Evolutionary conservation across 192 early-diverging fungal genomes (phyloP).

Genomic region (Backusella luteola): DNA sequence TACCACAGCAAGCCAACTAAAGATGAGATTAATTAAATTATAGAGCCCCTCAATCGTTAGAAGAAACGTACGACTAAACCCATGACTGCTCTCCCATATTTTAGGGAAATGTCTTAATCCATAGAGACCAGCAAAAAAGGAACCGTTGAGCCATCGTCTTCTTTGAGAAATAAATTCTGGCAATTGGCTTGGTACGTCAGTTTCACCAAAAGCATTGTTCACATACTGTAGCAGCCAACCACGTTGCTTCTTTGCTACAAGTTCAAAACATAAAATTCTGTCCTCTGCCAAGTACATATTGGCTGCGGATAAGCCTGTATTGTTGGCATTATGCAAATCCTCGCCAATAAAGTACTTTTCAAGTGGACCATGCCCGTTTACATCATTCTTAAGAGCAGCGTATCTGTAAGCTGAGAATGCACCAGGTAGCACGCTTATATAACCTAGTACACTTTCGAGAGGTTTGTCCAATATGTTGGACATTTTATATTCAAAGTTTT

Average conservation of each 20-base stretch:
- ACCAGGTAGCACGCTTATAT: conserved; percentile 80
- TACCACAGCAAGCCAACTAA: conserved; percentile 76
- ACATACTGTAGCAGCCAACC: conserved; percentile 69
- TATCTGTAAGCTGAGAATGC: conserved; percentile 80
- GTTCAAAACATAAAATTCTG: conserved; percentile 82
- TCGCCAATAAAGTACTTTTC: conserved; percentile 73
- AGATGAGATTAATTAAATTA: conserved; percentile 64
- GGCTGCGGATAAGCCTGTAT: conserved; percentile 47
- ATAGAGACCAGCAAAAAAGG: conserved; percentile 76
- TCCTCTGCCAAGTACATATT: conserved; percentile 75
- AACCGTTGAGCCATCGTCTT: conserved; percentile 80
- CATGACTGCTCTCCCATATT: conserved; percentile 55
- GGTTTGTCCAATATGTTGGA: conserved; percentile 80
- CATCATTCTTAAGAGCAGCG: conserved; percentile 53
- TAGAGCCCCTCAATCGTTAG: conserved; percentile 65
- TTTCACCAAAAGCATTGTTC: conserved; percentile 62
- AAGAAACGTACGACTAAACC: conserved; percentile 41
- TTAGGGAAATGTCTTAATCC: conserved; percentile 54
- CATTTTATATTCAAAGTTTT: conserved; percentile 84
- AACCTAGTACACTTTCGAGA: conserved; percentile 70
- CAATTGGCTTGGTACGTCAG: conserved; percentile 72
- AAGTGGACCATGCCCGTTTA: conserved; percentile 49
- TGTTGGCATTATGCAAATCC: conserved; percentile 42
- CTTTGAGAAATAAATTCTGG: conserved; percentile 80
- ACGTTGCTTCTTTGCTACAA: conserved; percentile 62